A percentile compares a stretch with the other conserved stretches of the same genome.
These are phyloP conservation scores for Aureobasidium pullulans DNA, from an alignment of 2,329 filamentous ascomycete genomes.

Conservation along the genomic window DNA sequence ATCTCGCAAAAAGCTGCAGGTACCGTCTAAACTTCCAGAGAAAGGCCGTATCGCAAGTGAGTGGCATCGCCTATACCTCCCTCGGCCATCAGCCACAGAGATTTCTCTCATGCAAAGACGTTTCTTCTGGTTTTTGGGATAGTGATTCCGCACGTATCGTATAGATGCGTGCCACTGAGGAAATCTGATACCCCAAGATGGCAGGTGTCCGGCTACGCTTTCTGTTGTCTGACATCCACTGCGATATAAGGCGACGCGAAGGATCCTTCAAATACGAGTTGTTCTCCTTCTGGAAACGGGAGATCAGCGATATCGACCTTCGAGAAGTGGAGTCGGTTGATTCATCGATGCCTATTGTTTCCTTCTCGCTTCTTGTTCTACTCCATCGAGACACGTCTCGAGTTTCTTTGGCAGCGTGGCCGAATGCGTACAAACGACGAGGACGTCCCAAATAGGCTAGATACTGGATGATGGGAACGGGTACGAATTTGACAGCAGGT, in stretches of 20 bases:
- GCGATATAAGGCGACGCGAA: background rate
- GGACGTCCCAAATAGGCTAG: no score
- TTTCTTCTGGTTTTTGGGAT: background rate
- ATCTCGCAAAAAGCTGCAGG: background rate
- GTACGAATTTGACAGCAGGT: no score
- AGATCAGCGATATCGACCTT: background rate
- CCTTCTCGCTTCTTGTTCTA: background rate
- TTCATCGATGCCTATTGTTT: background rate
- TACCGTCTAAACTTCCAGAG: background rate
- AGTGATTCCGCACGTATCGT: background rate
- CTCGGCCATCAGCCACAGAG: background rate
- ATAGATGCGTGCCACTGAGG: background rate
- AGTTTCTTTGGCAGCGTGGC: background rate
- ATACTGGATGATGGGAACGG: background rate
- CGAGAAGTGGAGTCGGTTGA: background rate
- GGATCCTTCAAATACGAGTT: background rate
- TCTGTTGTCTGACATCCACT: background rate
- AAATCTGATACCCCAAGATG: background rate
- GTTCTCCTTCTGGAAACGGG: conserved; percentile 8
- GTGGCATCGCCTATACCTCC: background rate
- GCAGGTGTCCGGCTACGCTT: background rate
- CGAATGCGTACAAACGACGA: no score
- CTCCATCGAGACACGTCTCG: background rate
- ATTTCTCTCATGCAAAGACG: background rate
- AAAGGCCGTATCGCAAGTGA: background rate